These are phyloP conservation scores for Coelastrella sp. DNA, from an alignment of 139 green algal species.

Conservation along the genomic window DNA sequence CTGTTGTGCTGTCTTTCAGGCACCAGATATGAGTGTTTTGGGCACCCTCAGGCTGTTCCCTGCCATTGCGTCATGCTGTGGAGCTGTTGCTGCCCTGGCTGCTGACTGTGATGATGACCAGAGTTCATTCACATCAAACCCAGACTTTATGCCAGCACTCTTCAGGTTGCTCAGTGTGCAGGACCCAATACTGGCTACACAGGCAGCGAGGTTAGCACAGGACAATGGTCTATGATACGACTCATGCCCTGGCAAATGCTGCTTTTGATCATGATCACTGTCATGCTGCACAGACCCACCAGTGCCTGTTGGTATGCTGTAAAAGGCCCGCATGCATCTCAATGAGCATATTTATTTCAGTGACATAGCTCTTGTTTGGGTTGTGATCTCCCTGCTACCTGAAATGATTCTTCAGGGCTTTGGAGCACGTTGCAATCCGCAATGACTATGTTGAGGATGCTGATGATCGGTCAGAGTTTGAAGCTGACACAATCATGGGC, in stretches of 20 bases:
- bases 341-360: no score
- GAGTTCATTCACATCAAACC: constrained; percentile 24
- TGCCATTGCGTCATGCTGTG: constrained; percentile 47
- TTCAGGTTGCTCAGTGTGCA: constrained; percentile 50
- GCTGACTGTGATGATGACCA: constrained; percentile 58
- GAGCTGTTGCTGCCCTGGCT: constrained; percentile 41
- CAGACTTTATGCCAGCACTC: constrained; percentile 52
- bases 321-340: no score
- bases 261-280: no score
- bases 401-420: constrained; percentile 43
- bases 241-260: no score
- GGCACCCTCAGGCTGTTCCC: constrained; percentile 30
- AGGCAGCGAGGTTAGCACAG: constrained; percentile 7
- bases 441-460: constrained; percentile 16
- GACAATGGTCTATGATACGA: no score
- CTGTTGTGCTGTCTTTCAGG: background rate
- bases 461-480: constrained; percentile 32
- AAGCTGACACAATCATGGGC: constrained; percentile 44
- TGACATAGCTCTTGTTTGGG: no score
- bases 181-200: background rate
- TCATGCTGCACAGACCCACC: no score
- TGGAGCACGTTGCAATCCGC: constrained; percentile 51
- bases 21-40: constrained; percentile 6
- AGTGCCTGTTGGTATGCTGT: no score
- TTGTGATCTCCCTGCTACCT: no score